phyloP scores from a whole-genome alignment of 805 yeast species.

The Candida endomychidarum region DNA sequence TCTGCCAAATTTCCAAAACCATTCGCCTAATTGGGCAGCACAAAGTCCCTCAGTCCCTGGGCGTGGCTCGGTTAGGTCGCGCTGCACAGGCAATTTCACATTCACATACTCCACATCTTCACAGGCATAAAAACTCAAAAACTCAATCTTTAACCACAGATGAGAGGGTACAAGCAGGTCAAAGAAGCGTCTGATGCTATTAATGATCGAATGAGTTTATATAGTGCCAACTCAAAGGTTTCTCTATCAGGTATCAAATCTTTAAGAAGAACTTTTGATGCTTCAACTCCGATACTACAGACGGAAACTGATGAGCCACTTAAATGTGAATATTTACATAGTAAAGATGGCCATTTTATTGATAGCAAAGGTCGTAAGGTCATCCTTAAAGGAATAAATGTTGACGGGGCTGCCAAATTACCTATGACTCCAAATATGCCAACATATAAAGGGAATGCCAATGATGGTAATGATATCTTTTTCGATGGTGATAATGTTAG shows the following conservation, averaged over 20 bases:
- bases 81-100: constrained; percentile 7
- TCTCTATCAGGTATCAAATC: constrained; percentile 28
- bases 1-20: too few species aligned
- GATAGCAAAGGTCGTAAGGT: constrained; percentile 59
- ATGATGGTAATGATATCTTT: constrained; percentile 44
- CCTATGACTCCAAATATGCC: constrained; percentile 59
- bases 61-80: too few species aligned
- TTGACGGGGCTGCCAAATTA: constrained; percentile 71
- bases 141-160: constrained; percentile 1
- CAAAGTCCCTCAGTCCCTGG: too few species aligned
- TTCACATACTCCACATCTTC: constrained; percentile 9
- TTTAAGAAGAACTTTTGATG: constrained; percentile 24
- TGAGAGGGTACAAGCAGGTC: constrained; percentile 15
- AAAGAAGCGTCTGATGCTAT: constrained; percentile 31
- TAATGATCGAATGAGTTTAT: constrained; percentile 31
- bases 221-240: constrained; percentile 25
- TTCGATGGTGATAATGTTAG: constrained; percentile 73
- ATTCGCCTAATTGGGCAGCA: too few species aligned
- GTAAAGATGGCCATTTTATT: constrained; percentile 54
- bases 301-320: constrained; percentile 9
- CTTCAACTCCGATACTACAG: constrained; percentile 16
- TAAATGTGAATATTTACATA: constrained; percentile 22
- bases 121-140: too few species aligned
- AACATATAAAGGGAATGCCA: constrained; percentile 39
- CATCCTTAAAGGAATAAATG: constrained; percentile 73